Percentiles rank a stretch among this genome's conserved stretches.
Conservation (phyloP, 1,139 yeast genomes). For the Candida albicans region DNA sequence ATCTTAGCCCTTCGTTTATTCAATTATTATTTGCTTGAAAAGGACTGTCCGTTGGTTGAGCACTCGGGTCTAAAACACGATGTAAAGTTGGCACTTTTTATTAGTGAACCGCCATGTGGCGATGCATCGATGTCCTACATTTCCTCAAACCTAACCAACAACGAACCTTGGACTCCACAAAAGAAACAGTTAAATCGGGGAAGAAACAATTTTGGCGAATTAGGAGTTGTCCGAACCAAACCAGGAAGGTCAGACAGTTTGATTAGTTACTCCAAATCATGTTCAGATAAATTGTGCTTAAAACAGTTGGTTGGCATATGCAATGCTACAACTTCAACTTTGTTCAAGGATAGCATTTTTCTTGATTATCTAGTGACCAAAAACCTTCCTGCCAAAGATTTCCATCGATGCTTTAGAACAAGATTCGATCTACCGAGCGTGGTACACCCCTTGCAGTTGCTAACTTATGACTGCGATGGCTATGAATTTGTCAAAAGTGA, state of each 20-base stretch:
- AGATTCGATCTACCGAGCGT: conserved; percentile 25
- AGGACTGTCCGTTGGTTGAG: conserved; percentile 11
- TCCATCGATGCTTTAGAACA: conserved; percentile 53
- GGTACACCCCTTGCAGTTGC: conserved; percentile 19
- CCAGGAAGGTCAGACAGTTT: conserved; percentile 86
- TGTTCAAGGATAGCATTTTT: conserved; percentile 40
- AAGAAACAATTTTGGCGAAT: conserved; percentile 53
- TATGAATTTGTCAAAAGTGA: conserved; percentile 27
- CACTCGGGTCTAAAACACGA: conserved; percentile 25
- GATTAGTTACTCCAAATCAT: conserved; percentile 72
- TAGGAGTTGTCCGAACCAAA: conserved; percentile 79
- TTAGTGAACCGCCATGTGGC: conserved; percentile 91
- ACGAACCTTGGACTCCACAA: conserved; percentile 21
- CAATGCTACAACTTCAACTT: conserved; percentile 45
- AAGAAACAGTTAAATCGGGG: conserved; percentile 48
- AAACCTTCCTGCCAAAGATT: conserved; percentile 30
- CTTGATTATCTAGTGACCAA: conserved; percentile 54
- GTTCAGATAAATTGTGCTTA: conserved; percentile 78
- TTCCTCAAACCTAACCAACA: conserved; percentile 17
- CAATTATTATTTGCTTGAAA: conserved; percentile 44
- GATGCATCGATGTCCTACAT: conserved; percentile 66
- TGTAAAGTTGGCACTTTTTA: conserved; percentile 55
- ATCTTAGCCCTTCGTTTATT: conserved; percentile 68
- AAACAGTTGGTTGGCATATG: conserved; percentile 64
- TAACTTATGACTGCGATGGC: conserved; percentile 24